Conservation (phyloP, 495 filamentous ascomycete genomes). For the Hyaloscypha finlandica region DNA sequence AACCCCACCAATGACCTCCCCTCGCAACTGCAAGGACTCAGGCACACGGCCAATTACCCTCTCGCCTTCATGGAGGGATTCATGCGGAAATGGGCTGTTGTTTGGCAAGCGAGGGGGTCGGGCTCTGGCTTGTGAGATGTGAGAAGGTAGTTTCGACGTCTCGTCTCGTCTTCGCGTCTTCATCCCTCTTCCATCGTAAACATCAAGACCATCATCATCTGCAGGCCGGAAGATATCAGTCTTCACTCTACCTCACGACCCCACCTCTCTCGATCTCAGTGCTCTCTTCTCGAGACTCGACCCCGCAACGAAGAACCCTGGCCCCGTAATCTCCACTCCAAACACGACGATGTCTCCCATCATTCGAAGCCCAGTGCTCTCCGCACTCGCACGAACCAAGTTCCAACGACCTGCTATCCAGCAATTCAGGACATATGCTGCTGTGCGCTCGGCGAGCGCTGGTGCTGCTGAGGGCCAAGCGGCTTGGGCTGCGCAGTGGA, state of each 20-base stretch:
- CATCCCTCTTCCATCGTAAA: neutral
- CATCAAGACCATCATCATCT: neutral
- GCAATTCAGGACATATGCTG: conserved; percentile 8
- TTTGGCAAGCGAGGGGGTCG: neutral
- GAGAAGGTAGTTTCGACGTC: neutral
- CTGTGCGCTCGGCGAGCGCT: conserved; percentile 1
- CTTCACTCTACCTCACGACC: neutral
- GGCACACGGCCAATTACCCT: neutral
- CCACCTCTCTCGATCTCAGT: no score
- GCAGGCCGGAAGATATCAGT: neutral
- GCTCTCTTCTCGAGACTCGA: no score
- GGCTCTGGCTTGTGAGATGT: neutral
- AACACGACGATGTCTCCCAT: conserved; percentile 10
- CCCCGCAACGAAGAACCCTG: neutral
- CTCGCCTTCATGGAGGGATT: neutral
- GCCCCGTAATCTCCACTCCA: neutral
- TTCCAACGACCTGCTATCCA: neutral
- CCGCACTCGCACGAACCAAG: conserved; percentile 14
- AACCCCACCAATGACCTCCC: neutral
- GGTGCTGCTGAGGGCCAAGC: neutral
- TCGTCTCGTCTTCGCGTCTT: neutral
- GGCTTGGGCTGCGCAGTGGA: conserved; percentile 26
- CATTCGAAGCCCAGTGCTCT: neutral
- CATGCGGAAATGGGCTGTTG: conserved; percentile 1
- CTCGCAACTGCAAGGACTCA: neutral